Conservation (phyloP, 345 rosid genomes). For the Brassica incana region DNA sequence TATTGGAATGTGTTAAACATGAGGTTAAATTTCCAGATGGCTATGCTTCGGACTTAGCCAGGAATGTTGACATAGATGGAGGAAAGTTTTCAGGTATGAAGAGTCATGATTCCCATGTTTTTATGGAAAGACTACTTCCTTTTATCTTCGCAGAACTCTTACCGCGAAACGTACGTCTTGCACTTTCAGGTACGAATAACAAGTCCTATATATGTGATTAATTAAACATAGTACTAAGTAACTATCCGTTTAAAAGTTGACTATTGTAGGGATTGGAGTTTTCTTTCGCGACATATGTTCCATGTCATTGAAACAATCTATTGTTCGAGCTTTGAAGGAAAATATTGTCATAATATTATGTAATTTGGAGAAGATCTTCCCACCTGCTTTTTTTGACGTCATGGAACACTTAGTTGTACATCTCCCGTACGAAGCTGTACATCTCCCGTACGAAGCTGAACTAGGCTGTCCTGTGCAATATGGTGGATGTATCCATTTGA, state of each 20-base stretch:
- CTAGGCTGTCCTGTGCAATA: not conserved
- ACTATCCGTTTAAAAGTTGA: too few relatives aligned
- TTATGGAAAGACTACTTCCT: not conserved
- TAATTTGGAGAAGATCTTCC: not conserved
- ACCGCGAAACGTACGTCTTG: not conserved
- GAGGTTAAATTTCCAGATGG: not conserved
- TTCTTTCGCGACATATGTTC: too few relatives aligned
- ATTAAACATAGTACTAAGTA: too few relatives aligned
- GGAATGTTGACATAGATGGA: not conserved
- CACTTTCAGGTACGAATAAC: not conserved
- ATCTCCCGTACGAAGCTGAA: not conserved
- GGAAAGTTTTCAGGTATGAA: not conserved
- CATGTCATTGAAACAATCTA: too few relatives aligned
- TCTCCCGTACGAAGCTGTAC: not conserved
- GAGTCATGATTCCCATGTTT: not conserved
- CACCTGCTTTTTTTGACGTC: not conserved
- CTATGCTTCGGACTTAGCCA: not conserved
- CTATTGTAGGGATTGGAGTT: too few relatives aligned
- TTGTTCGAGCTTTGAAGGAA: too few relatives aligned
- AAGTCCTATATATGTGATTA: too few relatives aligned
- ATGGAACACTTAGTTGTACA: not conserved
- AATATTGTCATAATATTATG: not conserved
- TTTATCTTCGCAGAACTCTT: not conserved
- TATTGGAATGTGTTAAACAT: not conserved
- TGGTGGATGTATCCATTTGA: not conserved